Percentiles rank a stretch among this genome's conserved stretches.
phyloP scores from a whole-genome alignment of 495 filamentous ascomycete species.

The Aspergillus funiculosus region DNA sequence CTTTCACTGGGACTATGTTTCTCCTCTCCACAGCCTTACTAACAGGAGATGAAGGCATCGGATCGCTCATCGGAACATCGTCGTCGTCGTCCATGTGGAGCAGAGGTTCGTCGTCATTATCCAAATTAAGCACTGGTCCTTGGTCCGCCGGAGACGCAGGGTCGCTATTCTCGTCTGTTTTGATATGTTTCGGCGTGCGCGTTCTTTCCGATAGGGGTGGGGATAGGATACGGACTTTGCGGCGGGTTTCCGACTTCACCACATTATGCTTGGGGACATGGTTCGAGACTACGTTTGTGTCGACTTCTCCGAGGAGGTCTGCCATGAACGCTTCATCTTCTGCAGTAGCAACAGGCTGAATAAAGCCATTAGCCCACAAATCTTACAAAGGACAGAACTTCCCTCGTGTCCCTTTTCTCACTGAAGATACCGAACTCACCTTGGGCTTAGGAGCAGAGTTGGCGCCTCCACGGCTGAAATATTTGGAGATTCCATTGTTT shows the following conservation, averaged over 20 bases:
- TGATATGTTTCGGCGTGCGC: constrained; percentile 39
- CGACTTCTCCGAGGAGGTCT: constrained; percentile 80
- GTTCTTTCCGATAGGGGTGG: constrained; percentile 54
- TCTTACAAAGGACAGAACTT: no score
- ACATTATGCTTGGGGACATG: constrained; percentile 52
- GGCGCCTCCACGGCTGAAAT: constrained; percentile 72
- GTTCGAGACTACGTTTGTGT: constrained; percentile 66
- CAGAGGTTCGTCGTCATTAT: constrained; percentile 53
- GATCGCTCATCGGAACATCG: constrained; percentile 80
- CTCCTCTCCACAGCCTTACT: constrained; percentile 75
- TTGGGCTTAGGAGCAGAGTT: constrained; percentile 70
- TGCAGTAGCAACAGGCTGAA: constrained; percentile 54
- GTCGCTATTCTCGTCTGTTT: constrained; percentile 41
- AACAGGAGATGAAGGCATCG: constrained; percentile 79
- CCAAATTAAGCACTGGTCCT: constrained; percentile 34
- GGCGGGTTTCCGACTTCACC: constrained; percentile 65
- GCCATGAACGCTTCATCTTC: constrained; percentile 84
- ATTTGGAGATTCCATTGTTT: constrained; percentile 87
- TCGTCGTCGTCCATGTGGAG: constrained; percentile 51
- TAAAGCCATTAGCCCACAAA: neutral
- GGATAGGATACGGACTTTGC: constrained; percentile 74
- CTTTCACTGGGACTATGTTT: constrained; percentile 50
- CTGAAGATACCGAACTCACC: constrained; percentile 39
- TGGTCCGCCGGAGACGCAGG: constrained; percentile 27
- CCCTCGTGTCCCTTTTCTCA: no score